These are phyloP conservation scores for Globisporangium nagaii DNA, from an alignment of 352 stramenopile genomes.

Conservation along the genomic window DNA sequence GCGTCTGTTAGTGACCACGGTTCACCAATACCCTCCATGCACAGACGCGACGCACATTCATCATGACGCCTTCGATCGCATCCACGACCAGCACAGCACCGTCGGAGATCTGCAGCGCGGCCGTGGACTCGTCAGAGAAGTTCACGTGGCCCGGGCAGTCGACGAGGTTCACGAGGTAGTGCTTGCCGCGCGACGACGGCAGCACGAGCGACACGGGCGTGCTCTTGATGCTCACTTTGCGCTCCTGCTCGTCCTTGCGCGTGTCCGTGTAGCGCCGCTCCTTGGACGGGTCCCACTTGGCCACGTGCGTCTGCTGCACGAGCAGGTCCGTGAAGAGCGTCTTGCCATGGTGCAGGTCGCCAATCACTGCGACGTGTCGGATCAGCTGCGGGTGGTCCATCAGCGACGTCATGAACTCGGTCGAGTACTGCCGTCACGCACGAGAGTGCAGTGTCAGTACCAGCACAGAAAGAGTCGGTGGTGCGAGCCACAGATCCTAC, in stretches of 20 bases:
- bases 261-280: slow-evolving; percentile 94
- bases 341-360: slow-evolving; percentile 96
- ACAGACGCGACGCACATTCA: slow-evolving; percentile 82
- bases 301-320: slow-evolving; percentile 86
- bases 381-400: slow-evolving; percentile 89
- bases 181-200: slow-evolving; percentile 92
- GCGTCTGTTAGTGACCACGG: not conserved
- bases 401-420: slow-evolving; percentile 83
- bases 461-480: too few species aligned
- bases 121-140: slow-evolving; percentile 95
- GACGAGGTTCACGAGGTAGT: slow-evolving; percentile 94
- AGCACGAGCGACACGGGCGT: slow-evolving; percentile 95
- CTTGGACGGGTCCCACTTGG: slow-evolving; percentile 70
- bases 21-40: not conserved
- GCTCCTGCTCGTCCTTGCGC: slow-evolving; percentile 95
- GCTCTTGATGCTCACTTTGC: slow-evolving; percentile 96
- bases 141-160: slow-evolving; percentile 98
- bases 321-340: slow-evolving; percentile 91
- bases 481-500: not conserved
- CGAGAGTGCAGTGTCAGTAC: not conserved
- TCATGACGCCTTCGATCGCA: slow-evolving; percentile 97
- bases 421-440: slow-evolving; percentile 63
- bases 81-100: slow-evolving; percentile 96
- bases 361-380: slow-evolving; percentile 95
- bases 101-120: slow-evolving; percentile 92